Evolutionary conservation across 2,329 filamentous ascomycete species (phyloP).

Genomic region (Westerdykella ornata): DNA sequence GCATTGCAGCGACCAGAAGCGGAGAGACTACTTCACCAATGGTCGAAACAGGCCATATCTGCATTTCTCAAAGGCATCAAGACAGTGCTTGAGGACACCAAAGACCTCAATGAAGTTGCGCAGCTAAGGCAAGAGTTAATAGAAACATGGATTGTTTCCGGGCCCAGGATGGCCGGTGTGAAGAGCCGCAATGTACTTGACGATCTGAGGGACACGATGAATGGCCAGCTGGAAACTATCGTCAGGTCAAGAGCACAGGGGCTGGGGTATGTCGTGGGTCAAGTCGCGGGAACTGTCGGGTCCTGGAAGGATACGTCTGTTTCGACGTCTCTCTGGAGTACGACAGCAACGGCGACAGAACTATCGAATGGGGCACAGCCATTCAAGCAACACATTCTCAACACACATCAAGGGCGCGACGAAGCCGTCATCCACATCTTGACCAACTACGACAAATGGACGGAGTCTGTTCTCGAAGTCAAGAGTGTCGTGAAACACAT

Average conservation of each 20-base stretch:
- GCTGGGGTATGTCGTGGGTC: constrained; percentile 58
- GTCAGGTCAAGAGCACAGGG: constrained; percentile 58
- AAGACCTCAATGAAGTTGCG: constrained; percentile 63
- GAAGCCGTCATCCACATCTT: constrained; percentile 57
- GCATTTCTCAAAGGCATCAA: constrained; percentile 53
- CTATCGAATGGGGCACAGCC: constrained; percentile 57
- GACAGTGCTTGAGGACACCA: constrained; percentile 52
- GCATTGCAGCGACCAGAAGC: constrained; percentile 47
- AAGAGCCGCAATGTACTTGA: constrained; percentile 63
- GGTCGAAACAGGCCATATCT: constrained; percentile 37
- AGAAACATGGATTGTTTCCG: constrained; percentile 67
- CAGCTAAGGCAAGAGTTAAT: constrained; percentile 63
- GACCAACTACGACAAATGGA: constrained; percentile 65
- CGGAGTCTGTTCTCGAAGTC: constrained; percentile 62
- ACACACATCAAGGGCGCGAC: constrained; percentile 66
- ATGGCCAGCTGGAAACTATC: constrained; percentile 58
- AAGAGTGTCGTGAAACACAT: constrained; percentile 58
- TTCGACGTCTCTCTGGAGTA: constrained; percentile 60
- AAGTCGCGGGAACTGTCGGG: constrained; percentile 56
- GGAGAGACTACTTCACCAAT: constrained; percentile 36
- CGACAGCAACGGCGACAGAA: constrained; percentile 57
- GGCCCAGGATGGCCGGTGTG: constrained; percentile 58
- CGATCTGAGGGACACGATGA: constrained; percentile 61
- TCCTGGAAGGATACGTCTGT: constrained; percentile 50
- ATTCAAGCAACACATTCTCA: constrained; percentile 64